Conservation (phyloP, 1,284 basidiomycete genomes). For the Erythrobasidium hasegawianum region DNA sequence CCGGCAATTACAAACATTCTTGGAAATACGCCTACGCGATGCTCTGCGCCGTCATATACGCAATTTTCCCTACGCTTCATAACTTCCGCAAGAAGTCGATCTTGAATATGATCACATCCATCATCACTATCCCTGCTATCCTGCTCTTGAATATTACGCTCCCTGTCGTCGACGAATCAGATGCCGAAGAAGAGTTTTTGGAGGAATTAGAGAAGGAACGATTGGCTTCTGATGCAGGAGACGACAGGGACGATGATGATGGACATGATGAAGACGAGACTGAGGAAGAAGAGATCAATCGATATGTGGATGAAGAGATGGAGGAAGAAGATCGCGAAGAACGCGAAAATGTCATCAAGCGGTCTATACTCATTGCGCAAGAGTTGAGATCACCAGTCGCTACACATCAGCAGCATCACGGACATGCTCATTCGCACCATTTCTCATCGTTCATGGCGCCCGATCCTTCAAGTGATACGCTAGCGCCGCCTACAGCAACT, state of each 20-base stretch:
- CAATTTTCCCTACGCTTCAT: conserved; percentile 82
- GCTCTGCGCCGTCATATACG: conserved; percentile 55
- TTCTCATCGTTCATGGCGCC: neutral
- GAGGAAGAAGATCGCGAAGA: conserved; percentile 42
- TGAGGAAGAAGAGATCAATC: conserved; percentile 47
- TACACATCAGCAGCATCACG: conserved; percentile 15
- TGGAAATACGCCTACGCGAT: conserved; percentile 49
- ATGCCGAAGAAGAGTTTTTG: conserved; percentile 41
- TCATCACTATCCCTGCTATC: conserved; percentile 83
- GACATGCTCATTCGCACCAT: conserved; percentile 15
- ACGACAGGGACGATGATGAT: conserved; percentile 58
- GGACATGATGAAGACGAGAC: conserved; percentile 46
- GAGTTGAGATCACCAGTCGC: conserved; percentile 37
- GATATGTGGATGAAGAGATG: conserved; percentile 6
- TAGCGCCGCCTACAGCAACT: conserved; percentile 7
- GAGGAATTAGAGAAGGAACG: conserved; percentile 48
- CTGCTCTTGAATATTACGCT: conserved; percentile 80
- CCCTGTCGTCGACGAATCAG: conserved; percentile 68
- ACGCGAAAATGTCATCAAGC: conserved; percentile 37
- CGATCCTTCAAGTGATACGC: conserved; percentile 1
- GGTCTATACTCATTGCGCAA: conserved; percentile 34
- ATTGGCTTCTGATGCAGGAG: conserved; percentile 54
- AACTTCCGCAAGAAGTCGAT: conserved; percentile 68
- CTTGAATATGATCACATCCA: conserved; percentile 66
- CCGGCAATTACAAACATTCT: neutral